A percentile compares a stretch with the other conserved stretches of the same genome.
Evolutionary conservation across 306 rosid species (phyloP).

Genomic region (Quillaja saponaria): DNA sequence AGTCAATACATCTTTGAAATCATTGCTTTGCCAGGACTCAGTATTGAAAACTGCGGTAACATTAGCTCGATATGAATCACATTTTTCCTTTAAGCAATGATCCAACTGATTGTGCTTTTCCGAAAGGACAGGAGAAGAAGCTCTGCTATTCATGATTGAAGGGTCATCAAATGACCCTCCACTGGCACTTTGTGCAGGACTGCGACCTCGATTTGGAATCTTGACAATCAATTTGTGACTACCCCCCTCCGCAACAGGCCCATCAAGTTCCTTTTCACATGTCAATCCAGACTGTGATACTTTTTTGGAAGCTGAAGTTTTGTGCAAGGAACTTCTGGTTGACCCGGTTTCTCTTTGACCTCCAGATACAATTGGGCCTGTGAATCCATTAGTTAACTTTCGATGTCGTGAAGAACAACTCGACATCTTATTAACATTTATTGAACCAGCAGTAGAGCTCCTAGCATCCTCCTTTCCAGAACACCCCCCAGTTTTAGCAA

Average conservation of each 20-base stretch:
- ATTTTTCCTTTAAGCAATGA: slow-evolving; percentile 45
- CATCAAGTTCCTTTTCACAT: slow-evolving; percentile 55
- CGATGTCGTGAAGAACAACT: slow-evolving; percentile 65
- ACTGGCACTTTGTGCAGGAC: slow-evolving; percentile 57
- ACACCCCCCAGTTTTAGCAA: slow-evolving; percentile 60
- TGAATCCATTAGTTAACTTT: slow-evolving; percentile 59
- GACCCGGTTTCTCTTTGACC: slow-evolving; percentile 52
- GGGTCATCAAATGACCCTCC: slow-evolving; percentile 60
- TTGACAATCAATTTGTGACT: slow-evolving; percentile 64
- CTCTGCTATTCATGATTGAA: slow-evolving; percentile 48
- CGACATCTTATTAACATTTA: slow-evolving; percentile 59
- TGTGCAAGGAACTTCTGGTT: slow-evolving; percentile 49
- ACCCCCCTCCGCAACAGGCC: slow-evolving; percentile 48
- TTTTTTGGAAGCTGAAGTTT: slow-evolving; percentile 36
- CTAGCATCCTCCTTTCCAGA: slow-evolving; percentile 67
- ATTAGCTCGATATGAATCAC: slow-evolving; percentile 44
- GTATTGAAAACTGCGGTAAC: slow-evolving; percentile 46
- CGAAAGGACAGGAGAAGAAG: slow-evolving; percentile 51
- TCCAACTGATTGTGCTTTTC: slow-evolving; percentile 66
- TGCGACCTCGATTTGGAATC: slow-evolving; percentile 60
- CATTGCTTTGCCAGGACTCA: slow-evolving; percentile 52
- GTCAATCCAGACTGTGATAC: slow-evolving; percentile 38
- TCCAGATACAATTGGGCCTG: slow-evolving; percentile 46
- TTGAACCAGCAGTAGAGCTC: slow-evolving; percentile 69
- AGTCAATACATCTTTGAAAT: slow-evolving; percentile 52